Evolutionary conservation across 805 yeast genomes (phyloP), one percentile per base, ranked within the genome.

Genomic region (Ogataea degrootiae): DNA sequence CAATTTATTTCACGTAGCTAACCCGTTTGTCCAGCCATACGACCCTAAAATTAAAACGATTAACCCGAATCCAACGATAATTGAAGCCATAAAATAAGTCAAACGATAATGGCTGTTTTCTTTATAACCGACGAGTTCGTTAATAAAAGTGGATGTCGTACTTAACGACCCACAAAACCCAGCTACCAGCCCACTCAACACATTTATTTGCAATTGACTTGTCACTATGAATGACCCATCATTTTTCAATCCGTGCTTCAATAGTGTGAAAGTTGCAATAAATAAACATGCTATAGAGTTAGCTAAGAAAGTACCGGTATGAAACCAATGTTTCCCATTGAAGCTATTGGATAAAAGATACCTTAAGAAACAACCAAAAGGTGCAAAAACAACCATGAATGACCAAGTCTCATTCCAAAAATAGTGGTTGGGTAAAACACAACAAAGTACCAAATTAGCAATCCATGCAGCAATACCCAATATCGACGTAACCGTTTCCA

Each of bases 91-190:
- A 6, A 77, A 84, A 60, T 90, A 90, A 7, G 63, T 48, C 46
- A 80, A 75, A 66, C 48, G 67, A 50, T 15, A 59, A 36, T 5
- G 71, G 44, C 47, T 60, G 48, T 37, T 65, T 9, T 26, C 12
- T 41, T 52, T 39, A 5, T 59, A 26, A 15, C 45, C 46, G 46
- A 54, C 71, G 36, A 87, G 63, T 62, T 90, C 97, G 38, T 76
- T 80, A 8, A 86, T 74, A 55, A 89, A 85, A 0, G 96, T 85
- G 46, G 92, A 83, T 37, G 87, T 77, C 0, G 97, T 63, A 34
- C 62, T 60, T 26, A 61, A 44, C 3, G 60, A 45, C 1, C 67
- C 69, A 43, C 63, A 59, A 48, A 62, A 62, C 7, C 63, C 70
- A n/a, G 50, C 42, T 23, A 42, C 57, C 12, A 65, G 44, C 2